phyloP scores from a whole-genome alignment of 2,329 filamentous ascomycete genomes.

The Parastagonospora nodorum region DNA sequence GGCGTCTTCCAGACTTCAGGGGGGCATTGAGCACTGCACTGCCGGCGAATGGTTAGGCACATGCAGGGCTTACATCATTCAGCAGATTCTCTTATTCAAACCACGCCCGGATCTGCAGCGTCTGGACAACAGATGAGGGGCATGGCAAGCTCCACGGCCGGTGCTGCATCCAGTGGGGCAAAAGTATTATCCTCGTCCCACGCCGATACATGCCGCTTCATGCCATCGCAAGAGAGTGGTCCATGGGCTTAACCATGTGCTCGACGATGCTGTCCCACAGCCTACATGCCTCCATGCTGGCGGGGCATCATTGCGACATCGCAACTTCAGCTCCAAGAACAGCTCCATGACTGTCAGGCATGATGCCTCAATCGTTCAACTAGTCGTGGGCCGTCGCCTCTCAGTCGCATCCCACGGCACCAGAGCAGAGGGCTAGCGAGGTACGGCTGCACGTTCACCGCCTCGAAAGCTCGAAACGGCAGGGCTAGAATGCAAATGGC shows the following conservation, averaged over 20 bases:
- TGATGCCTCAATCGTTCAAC: constrained; percentile 1
- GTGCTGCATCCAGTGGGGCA: constrained; percentile 18
- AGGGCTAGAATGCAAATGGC: constrained; percentile 15
- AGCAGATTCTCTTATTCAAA: constrained; percentile 21
- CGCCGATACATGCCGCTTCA: constrained; percentile 14
- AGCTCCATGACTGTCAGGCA: not conserved
- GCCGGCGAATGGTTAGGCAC: constrained; percentile 13
- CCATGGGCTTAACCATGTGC: not conserved
- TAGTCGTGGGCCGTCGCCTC: constrained; percentile 5
- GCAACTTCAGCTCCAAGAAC: not conserved
- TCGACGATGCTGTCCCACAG: not conserved
- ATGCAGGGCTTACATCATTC: constrained; percentile 29
- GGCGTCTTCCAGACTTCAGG: constrained; percentile 4
- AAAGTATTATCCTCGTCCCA: constrained; percentile 3
- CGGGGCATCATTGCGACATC: not conserved
- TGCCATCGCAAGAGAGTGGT: not conserved
- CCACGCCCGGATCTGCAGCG: constrained; percentile 12
- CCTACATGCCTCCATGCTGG: not conserved
- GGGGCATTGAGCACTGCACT: constrained; percentile 10
- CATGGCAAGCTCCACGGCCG: constrained; percentile 22
- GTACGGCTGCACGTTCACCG: constrained; percentile 32
- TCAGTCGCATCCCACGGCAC: constrained; percentile 19
- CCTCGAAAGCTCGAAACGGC: constrained; percentile 22
- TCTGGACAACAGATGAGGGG: constrained; percentile 25
- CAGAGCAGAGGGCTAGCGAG: constrained; percentile 24